Percentiles rank a stretch among this genome's conserved stretches.
Conservation (phyloP, 225 moss, liverwort and hornwort species). For the Sphagnum contortum region DNA sequence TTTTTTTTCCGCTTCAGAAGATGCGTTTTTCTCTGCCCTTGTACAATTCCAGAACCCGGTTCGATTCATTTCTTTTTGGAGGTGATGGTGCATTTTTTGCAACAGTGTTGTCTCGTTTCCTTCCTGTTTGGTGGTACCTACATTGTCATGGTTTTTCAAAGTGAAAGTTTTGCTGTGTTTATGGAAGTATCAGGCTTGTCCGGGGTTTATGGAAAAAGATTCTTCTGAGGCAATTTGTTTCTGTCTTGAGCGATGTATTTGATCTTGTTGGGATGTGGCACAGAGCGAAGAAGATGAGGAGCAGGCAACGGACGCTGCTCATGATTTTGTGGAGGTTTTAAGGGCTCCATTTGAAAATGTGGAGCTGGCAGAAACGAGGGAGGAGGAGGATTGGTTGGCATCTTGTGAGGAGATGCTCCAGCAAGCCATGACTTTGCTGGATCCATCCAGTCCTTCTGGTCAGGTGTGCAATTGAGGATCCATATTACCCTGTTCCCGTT, state of each 20-base stretch:
- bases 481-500: too few species aligned
- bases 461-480: slow-evolving; percentile 11
- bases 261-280: not conserved
- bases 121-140: not conserved
- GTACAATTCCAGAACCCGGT: too few species aligned
- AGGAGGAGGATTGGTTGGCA: slow-evolving; percentile 13
- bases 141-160: not conserved
- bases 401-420: slow-evolving; percentile 27
- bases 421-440: slow-evolving; percentile 22
- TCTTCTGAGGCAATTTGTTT: too few species aligned
- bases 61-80: too few species aligned
- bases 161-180: too few species aligned
- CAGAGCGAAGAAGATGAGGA: slow-evolving; percentile 16
- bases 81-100: not conserved
- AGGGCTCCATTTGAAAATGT: slow-evolving; percentile 26
- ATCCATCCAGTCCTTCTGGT: slow-evolving; percentile 25
- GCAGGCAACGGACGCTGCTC: slow-evolving; percentile 7
- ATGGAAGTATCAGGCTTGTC: too few species aligned
- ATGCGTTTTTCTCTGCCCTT: too few species aligned
- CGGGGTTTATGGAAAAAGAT: too few species aligned
- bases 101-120: not conserved
- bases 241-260: too few species aligned
- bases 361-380: slow-evolving; percentile 12
- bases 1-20: too few species aligned
- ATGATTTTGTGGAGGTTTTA: slow-evolving; percentile 23